These are phyloP conservation scores for Kwoniella sp. DNA, from an alignment of 768 basidiomycete genomes.

Conservation along the genomic window DNA sequence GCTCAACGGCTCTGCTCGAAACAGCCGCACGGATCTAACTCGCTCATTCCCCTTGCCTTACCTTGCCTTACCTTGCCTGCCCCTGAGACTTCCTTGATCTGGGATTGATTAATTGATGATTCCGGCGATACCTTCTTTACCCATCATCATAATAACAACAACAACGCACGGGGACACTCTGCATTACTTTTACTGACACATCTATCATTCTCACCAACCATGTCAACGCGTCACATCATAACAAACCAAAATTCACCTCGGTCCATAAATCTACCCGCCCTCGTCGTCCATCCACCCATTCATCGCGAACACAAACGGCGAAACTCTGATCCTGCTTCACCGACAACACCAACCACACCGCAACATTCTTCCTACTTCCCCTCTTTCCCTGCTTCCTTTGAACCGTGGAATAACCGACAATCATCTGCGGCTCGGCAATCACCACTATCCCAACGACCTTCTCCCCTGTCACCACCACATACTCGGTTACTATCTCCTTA, in stretches of 20 bases:
- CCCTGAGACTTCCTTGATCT: no score
- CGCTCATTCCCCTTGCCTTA: neutral
- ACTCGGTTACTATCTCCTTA: slow-evolving; percentile 5
- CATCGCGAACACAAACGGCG: slow-evolving; percentile 23
- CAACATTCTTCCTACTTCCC: slow-evolving; percentile 23
- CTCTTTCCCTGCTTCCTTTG: slow-evolving; percentile 14
- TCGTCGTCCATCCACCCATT: slow-evolving; percentile 17
- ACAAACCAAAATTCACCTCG: slow-evolving; percentile 6
- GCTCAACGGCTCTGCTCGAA: neutral
- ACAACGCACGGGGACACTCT: neutral
- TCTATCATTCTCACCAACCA: neutral
- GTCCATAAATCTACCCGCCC: slow-evolving; percentile 17
- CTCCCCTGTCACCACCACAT: slow-evolving; percentile 5
- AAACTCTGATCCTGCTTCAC: slow-evolving; percentile 20
- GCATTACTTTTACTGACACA: neutral
- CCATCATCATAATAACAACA: neutral
- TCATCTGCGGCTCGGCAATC: slow-evolving; percentile 19
- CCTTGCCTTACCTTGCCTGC: no score
- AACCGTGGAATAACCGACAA: slow-evolving; percentile 17
- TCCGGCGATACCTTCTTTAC: neutral
- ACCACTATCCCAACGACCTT: neutral
- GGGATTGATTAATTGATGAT: neutral
- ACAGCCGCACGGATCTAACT: slow-evolving; percentile 1
- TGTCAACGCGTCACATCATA: slow-evolving; percentile 9
- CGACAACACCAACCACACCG: slow-evolving; percentile 19